Percentiles rank a stretch among this genome's conserved stretches.
phyloP scores from a whole-genome alignment of 495 filamentous ascomycete genomes.

The Aspergillus carlsbadensis region DNA sequence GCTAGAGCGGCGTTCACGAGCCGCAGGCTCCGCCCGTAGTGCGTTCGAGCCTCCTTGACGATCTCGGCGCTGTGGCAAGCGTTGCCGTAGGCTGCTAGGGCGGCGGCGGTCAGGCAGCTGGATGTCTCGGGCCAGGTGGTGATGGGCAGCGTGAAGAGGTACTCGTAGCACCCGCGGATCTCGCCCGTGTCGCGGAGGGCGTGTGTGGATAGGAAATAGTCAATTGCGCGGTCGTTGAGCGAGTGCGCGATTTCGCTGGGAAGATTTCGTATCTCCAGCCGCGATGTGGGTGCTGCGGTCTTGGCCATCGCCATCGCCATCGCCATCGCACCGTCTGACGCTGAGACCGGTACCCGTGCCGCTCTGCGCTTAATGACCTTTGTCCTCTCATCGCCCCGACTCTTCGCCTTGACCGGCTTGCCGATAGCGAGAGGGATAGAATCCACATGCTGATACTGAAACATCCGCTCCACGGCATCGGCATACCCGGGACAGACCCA shows the following conservation, averaged over 20 bases:
- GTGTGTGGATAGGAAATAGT: slow-evolving; percentile 1
- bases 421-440: no score
- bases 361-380: no score
- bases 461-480: slow-evolving; percentile 10
- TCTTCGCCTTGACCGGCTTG: no score
- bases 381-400: no score
- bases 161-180: slow-evolving; percentile 6
- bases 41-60: not conserved
- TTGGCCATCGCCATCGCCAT: no score
- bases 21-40: not conserved
- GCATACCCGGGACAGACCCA: slow-evolving; percentile 9
- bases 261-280: not conserved
- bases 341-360: no score
- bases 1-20: not conserved
- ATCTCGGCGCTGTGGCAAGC: not conserved
- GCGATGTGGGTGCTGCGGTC: no score
- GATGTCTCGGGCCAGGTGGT: not conserved
- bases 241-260: not conserved
- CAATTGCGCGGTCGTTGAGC: not conserved
- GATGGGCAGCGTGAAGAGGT: not conserved
- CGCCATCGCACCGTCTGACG: no score
- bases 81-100: slow-evolving; percentile 7
- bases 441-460: slow-evolving; percentile 7
- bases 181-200: not conserved
- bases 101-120: not conserved